Evolutionary conservation across 164 flowering plant species (phyloP).

Genomic region (Dillenia turbinata): DNA sequence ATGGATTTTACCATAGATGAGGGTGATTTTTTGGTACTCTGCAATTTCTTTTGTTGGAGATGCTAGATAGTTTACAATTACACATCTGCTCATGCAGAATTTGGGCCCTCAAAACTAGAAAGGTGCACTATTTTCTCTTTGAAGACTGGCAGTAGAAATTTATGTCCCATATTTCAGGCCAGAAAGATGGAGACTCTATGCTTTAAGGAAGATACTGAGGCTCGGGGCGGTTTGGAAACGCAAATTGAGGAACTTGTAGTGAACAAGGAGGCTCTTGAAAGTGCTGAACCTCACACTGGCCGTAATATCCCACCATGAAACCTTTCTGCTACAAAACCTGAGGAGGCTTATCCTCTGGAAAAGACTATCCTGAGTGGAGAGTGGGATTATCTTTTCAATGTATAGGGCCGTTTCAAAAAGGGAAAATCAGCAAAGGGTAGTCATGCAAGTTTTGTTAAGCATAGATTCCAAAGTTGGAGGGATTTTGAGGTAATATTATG

Average conservation of each 20-base stretch:
- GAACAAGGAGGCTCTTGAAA: conserved; percentile 49
- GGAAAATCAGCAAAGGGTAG: conserved; percentile 21
- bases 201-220: conserved; percentile 30
- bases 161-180: conserved; percentile 35
- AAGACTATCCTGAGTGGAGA: conserved; percentile 69
- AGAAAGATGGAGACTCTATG: conserved; percentile 25
- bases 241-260: conserved; percentile 25
- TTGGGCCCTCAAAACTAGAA: too few relatives aligned
- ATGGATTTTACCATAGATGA: too few relatives aligned
- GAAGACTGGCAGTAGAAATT: too few relatives aligned
- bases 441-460: conserved; percentile 68
- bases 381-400: conserved; percentile 56
- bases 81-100: too few relatives aligned
- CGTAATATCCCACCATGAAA: conserved; percentile 73
- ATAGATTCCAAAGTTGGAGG: conserved; percentile 40
- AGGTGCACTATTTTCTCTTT: too few relatives aligned
- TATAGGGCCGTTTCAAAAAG: conserved; percentile 27
- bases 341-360: conserved; percentile 72
- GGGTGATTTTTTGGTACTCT: too few relatives aligned
- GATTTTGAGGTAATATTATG: conserved; percentile 42
- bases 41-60: too few relatives aligned
- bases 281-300: conserved; percentile 13
- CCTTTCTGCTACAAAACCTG: conserved; percentile 51
- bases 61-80: too few relatives aligned
- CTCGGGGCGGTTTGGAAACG: conserved; percentile 24